Base-by-base conservation (phyloP, 129 eudicot genomes). In the Gnaphalium uliginosum region DNA sequence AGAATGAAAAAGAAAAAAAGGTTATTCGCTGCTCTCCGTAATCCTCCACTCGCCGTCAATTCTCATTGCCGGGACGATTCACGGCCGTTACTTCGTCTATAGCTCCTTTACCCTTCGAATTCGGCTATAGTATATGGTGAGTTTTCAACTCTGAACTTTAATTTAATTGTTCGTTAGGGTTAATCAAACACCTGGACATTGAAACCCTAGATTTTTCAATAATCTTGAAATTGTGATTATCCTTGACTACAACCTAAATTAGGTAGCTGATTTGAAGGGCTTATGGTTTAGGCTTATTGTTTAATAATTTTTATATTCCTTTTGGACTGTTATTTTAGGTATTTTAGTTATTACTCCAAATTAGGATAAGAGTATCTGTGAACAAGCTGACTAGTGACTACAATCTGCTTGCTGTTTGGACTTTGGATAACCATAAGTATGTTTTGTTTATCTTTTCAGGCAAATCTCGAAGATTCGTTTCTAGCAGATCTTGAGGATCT, bases 401-500 rank as follows among this genome's bases (percentile, higher is more conserved):
- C 29, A 10, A 10, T 57, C 17, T 6, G 24, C 56, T 56, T 76
- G 6, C 35, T 68, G 68, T 56, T 68, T 23, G 35, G 33, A 4
- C 6, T 18, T 62, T 26, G 35, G 33, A 26, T 62, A 22, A 62
- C 54, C 66, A 10, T 19, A 61, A 53, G 27, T 22, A 8, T 62
- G 17, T 62, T 0, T 10, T 15, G 51, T 13, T 46, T 1, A 46
- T 46, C 53, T 73, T 51, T 76, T 60, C 92, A 91, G 99, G 97
- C 99, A 32, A 84, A 90, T 82, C 90, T 95, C 27, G 89, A 88
- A 75, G 99, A 95, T 85, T 95, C 99, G 18, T 95, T 95, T 81
- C 82, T 95, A 48, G 99, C 99, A 18, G 99, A 95, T 82, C 99
- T 95, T 4, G 99, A 94, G 50, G 99, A 95, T 26, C 87, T 95